Conservation (phyloP, 305 asterid genomes). For the Fraxinus latifolia region DNA sequence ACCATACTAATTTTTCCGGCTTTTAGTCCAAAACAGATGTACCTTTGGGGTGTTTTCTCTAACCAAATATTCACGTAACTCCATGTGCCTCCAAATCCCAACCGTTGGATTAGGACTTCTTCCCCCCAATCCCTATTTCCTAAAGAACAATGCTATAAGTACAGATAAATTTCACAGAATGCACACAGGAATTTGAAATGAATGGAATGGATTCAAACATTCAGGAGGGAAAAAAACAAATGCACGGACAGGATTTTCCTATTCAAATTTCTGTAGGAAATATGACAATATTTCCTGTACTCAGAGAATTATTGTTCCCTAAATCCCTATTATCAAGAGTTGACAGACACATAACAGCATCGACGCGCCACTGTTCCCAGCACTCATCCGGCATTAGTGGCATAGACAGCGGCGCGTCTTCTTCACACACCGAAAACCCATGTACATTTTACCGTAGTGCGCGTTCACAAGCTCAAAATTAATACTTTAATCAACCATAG, state of each 20-base stretch:
- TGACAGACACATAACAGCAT: conserved; percentile 2
- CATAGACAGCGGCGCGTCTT: conserved; percentile 31
- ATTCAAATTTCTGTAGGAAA: too few relatives aligned
- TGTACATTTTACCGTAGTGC: neutral
- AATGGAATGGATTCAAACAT: too few relatives aligned
- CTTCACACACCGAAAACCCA: neutral
- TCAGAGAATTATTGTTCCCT: too few relatives aligned
- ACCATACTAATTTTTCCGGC: neutral
- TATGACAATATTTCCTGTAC: too few relatives aligned
- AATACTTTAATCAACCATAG: neutral
- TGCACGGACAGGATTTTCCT: too few relatives aligned
- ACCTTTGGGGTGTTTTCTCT: neutral
- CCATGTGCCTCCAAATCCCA: neutral
- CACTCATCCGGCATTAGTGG: conserved; percentile 34
- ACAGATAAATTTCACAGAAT: too few relatives aligned
- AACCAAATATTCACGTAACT: neutral
- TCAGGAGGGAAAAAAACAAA: too few relatives aligned
- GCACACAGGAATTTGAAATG: too few relatives aligned
- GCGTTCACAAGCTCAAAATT: neutral
- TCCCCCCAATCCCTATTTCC: neutral
- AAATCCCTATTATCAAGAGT: neutral
- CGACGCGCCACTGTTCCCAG: conserved; percentile 30
- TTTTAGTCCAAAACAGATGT: neutral
- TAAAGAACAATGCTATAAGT: too few relatives aligned
- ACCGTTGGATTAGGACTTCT: neutral